Evolutionary conservation across 768 basidiomycete genomes (phyloP), one percentile per base, ranked within the genome.

Genomic region (Pholiota molesta): DNA sequence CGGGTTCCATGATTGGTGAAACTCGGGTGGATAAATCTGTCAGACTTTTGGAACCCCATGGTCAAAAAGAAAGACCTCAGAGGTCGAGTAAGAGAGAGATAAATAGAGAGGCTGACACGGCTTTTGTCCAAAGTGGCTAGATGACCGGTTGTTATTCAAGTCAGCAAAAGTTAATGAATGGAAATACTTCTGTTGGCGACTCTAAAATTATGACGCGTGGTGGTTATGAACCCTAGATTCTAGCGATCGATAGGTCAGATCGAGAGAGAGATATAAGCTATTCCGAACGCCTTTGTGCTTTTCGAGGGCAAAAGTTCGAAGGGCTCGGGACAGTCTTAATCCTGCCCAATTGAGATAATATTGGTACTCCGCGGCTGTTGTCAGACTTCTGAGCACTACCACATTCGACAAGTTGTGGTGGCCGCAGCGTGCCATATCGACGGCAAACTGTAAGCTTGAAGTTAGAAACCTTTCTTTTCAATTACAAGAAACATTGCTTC

Each of bases 71-170:
- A 17, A 58, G 31, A 45, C 31, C 16, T 28, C 35, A 37, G 26
- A 29, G 45, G 31, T 14, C 11, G 56, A 28, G 35, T 37, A 53
- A 42, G 33, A 54, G 33, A 61, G 21, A 49, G 45, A 56, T 44
- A 55, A 61, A 40, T 37, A 39, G 35, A 54, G 56, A 33, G 68
- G 68, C 68, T 69, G 68, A 69, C 68, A 61, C 42, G 55, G 49
- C 45, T 60, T 62, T 63, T 55, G 45, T 61, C 52, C 45, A 52
- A 54, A 11, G 57, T 54, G 65, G 53, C 42, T 55, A 53, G 49
- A 58, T 19, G 45, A 37, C 33, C 19, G 29, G 14, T 57, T 59
- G 47, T 35, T 49, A 49, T 45, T 13, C 45, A 49, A 42, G 53
- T 42, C 47, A 49, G 47, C 47, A 49, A 49, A 26, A 10, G 47